Base-by-base conservation (phyloP, 495 filamentous ascomycete species). In the Lepidopterella palustris region DNA sequence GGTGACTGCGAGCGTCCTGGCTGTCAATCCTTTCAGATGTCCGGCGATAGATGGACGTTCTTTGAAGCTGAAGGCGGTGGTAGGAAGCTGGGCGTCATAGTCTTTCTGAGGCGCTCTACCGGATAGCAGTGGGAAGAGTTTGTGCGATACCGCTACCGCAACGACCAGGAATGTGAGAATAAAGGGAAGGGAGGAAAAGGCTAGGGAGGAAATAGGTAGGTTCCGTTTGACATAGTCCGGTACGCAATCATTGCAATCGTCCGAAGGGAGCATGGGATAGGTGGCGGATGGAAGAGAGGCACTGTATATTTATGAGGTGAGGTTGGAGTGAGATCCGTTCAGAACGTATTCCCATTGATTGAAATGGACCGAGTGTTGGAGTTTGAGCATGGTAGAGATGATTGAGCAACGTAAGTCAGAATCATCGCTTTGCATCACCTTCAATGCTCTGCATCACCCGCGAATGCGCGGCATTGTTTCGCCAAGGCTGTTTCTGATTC, bases 71-170 rank as follows among this genome's bases (percentile, higher is more conserved):
- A 63, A 63, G 32, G 18, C 47, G 20, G 77, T 64, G 5, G 81
- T 78, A 4, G 80, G 77, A 64, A 77, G 76, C 66, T 80, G 75
- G 15, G 26, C 45, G 31, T 79, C 82, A 49, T 79, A 71, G 27
- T 69, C 60, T 63, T 71, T 68, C 60, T 79, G 69, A 54, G 55
- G 65, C 69, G 79, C 40, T 74, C 69, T 66, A 27, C 78, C 79
- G 49, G 84, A 81, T 31, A 88, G 77, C 31, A 81, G 74, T 9
- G 87, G 84, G 69, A 86, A 87, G 21, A 89, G 69, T 59, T 81
- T 83, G 35, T 81, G 79, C 10, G 81, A 76, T 13, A 84, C 82
- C 51, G 82, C 70, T 27, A 80, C 66, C 55, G 73, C 71, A 65
- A 86, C 78, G 57, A 80, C 55, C 51, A 77, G 55, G 70, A 88